phyloP scores from a whole-genome alignment of 192 early-diverging fungal genomes.

The Dimargaris xerosporica region DNA sequence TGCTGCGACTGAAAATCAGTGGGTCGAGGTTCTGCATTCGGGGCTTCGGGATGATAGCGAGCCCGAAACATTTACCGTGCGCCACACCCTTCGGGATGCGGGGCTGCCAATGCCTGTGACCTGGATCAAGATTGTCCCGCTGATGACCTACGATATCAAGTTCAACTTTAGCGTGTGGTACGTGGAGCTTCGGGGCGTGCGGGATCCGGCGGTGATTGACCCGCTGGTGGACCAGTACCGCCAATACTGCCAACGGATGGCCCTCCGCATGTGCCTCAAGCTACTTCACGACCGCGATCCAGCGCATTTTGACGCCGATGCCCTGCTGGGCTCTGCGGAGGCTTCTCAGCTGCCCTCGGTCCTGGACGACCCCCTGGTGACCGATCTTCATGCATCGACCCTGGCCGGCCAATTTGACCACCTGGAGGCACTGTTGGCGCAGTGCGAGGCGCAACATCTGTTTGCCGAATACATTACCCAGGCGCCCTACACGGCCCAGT shows the following conservation, averaged over 20 bases:
- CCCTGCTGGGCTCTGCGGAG: conserved; percentile 51
- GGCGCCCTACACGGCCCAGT: conserved; percentile 53
- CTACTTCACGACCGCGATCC: conserved; percentile 73
- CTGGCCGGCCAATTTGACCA: conserved; percentile 52
- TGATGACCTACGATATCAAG: conserved; percentile 78
- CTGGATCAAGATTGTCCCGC: conserved; percentile 86
- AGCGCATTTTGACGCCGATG: conserved; percentile 22
- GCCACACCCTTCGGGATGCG: conserved; percentile 44
- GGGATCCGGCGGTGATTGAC: conserved; percentile 50
- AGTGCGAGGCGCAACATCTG: conserved; percentile 43
- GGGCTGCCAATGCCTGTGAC: conserved; percentile 66
- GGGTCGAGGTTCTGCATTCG: conserved; percentile 72
- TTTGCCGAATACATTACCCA: conserved; percentile 56
- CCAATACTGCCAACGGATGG: conserved; percentile 61
- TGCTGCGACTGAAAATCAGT: conserved; percentile 63
- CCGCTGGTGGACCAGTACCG: conserved; percentile 14
- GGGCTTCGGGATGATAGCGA: conserved; percentile 61
- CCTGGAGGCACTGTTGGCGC: conserved; percentile 52
- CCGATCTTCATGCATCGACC: conserved; percentile 52
- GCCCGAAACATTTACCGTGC: conserved; percentile 74
- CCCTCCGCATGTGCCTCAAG: conserved; percentile 73
- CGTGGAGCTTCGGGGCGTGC: conserved; percentile 69
- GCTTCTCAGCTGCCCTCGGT: conserved; percentile 31
- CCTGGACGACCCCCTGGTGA: conserved; percentile 70
- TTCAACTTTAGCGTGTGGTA: conserved; percentile 96